Conservation (phyloP, 805 yeast genomes). For the Hemisphaericaspora nanyangensis region DNA sequence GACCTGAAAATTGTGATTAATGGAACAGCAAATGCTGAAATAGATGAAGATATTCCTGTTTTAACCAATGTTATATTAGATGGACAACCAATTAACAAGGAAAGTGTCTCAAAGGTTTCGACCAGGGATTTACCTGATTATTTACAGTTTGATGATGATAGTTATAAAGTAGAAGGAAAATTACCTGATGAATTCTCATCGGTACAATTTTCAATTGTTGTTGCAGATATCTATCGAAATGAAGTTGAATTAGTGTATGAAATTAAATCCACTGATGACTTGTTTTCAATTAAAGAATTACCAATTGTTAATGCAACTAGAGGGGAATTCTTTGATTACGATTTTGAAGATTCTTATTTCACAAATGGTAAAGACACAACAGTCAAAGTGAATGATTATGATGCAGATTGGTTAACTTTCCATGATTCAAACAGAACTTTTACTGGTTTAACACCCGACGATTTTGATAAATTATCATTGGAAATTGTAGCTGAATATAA, state of each 20-base stretch:
- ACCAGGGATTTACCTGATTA: constrained; percentile 56
- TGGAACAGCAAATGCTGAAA: constrained; percentile 58
- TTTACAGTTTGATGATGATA: constrained; percentile 32
- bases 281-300: constrained; percentile 53
- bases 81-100: constrained; percentile 40
- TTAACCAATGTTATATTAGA: constrained; percentile 62
- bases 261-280: constrained; percentile 49
- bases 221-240: constrained; percentile 60
- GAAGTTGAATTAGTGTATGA: constrained; percentile 54
- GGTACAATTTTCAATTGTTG: constrained; percentile 49
- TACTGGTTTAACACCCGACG: constrained; percentile 54
- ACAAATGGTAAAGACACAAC: constrained; percentile 50
- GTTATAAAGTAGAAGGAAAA: constrained; percentile 48
- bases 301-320: constrained; percentile 66
- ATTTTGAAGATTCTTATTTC: constrained; percentile 39
- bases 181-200: constrained; percentile 46
- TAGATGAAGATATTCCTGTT: constrained; percentile 59
- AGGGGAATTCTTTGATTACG: constrained; percentile 57
- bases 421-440: constrained; percentile 60
- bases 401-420: constrained; percentile 61
- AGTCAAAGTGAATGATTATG: constrained; percentile 36
- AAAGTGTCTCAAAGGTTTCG: constrained; percentile 55
- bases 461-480: constrained; percentile 22
- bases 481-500: constrained; percentile 26
- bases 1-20: constrained; percentile 56